Conservation (phyloP, 768 basidiomycete genomes). For the Hericium rajendrae region DNA sequence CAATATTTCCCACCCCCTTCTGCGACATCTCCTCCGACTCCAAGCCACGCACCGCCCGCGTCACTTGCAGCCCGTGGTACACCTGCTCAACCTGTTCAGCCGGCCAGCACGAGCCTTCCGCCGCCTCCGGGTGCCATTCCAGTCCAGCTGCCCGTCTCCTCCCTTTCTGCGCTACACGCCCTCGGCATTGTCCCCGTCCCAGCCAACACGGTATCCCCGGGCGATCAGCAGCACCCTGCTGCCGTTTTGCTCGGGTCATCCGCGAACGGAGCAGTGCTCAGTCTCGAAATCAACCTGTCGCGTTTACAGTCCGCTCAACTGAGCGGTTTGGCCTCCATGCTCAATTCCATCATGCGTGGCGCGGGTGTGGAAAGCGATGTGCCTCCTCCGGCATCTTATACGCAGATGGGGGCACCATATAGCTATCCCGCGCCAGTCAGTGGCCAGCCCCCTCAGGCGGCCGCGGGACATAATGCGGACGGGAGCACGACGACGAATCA, state of each 20-base stretch:
- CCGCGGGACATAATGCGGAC: neutral
- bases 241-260: conserved; percentile 69
- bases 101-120: conserved; percentile 19
- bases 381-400: conserved; percentile 8
- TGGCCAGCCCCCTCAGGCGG: neutral
- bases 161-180: conserved; percentile 48
- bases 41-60: conserved; percentile 11
- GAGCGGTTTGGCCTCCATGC: conserved; percentile 60
- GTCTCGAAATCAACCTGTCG: conserved; percentile 71
- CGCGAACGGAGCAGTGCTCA: conserved; percentile 61
- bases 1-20: conserved; percentile 23
- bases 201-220: conserved; percentile 36
- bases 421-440: conserved; percentile 6
- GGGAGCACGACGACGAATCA: no score
- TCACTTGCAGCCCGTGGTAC: conserved; percentile 6
- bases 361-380: conserved; percentile 22
- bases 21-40: conserved; percentile 17
- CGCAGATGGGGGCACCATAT: conserved; percentile 14
- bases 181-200: conserved; percentile 70
- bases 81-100: conserved; percentile 17
- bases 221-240: conserved; percentile 49
- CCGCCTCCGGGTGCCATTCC: conserved; percentile 34
- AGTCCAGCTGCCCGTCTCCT: conserved; percentile 59
- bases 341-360: conserved; percentile 60
- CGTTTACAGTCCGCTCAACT: conserved; percentile 66